phyloP scores from a whole-genome alignment of 805 yeast genomes.

The Cyberlindnera petersonii region DNA sequence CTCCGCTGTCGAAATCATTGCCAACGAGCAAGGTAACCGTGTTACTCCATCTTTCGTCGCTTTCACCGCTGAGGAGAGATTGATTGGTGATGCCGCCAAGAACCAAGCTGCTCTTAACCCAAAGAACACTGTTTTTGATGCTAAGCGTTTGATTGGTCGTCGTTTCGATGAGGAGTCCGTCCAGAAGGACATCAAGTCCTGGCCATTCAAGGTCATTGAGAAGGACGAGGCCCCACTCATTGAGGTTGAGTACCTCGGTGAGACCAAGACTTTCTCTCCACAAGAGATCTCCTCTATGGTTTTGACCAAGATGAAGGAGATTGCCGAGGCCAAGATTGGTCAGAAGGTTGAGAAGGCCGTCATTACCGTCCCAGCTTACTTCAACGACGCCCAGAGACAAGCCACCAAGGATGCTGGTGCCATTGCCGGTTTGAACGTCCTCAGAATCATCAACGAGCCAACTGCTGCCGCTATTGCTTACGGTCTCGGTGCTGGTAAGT shows the following conservation, averaged over 20 bases:
- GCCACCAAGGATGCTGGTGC: constrained; percentile 82
- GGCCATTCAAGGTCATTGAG: constrained; percentile 76
- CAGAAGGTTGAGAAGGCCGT: constrained; percentile 70
- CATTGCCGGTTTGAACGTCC: constrained; percentile 74
- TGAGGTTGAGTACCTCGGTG: constrained; percentile 67
- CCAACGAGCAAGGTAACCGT: constrained; percentile 85
- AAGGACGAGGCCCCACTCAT: constrained; percentile 64
- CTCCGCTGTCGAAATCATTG: constrained; percentile 73
- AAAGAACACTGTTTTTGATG: constrained; percentile 74
- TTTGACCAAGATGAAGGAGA: constrained; percentile 77
- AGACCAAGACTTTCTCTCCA: constrained; percentile 65
- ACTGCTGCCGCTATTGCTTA: constrained; percentile 99
- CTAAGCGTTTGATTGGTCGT: constrained; percentile 79
- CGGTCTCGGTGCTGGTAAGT: constrained; percentile 91
- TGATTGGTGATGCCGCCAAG: constrained; percentile 81
- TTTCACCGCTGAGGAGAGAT: constrained; percentile 73
- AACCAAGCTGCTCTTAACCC: constrained; percentile 81
- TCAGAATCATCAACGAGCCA: constrained; percentile 76
- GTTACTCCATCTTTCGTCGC: constrained; percentile 81
- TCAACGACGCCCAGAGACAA: constrained; percentile 78
- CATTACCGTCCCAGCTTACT: constrained; percentile 76
- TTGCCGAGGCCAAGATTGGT: constrained; percentile 75
- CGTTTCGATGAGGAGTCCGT: constrained; percentile 72
- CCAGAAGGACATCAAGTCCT: constrained; percentile 86
- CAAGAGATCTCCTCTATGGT: constrained; percentile 77